These are phyloP conservation scores for Podaxis sp. DNA, from an alignment of 768 basidiomycete species.

Conservation along the genomic window DNA sequence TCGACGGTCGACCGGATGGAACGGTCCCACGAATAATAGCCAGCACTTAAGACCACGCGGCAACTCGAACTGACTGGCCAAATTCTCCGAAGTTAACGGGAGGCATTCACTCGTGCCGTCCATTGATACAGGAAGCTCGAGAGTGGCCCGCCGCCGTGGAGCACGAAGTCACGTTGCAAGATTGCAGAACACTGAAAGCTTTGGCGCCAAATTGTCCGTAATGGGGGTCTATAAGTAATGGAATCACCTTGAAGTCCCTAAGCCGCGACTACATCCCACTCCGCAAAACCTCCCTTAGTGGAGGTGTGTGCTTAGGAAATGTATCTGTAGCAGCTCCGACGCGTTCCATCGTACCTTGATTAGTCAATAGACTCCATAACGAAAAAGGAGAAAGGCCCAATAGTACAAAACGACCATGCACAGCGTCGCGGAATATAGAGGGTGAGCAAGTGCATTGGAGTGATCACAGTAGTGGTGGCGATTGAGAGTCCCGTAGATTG, in stretches of 20 bases:
- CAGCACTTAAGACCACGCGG: not conserved
- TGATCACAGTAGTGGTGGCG: slow-evolving; percentile 7
- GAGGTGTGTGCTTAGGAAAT: not conserved
- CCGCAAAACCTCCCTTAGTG: not conserved
- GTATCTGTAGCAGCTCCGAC: not conserved
- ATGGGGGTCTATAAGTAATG: not conserved
- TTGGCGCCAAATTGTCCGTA: slow-evolving; percentile 1
- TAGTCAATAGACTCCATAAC: not conserved
- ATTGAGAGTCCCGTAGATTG: not conserved
- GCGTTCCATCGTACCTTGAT: not conserved
- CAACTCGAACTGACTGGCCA: not conserved
- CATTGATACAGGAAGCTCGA: slow-evolving; percentile 1
- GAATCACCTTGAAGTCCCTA: slow-evolving; percentile 3
- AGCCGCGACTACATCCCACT: slow-evolving; percentile 5
- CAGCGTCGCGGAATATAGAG: not conserved
- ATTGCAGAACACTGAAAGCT: not conserved
- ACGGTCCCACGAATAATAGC: slow-evolving; percentile 1
- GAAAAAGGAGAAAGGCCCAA: not conserved
- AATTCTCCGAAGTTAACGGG: not conserved
- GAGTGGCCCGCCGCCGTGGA: slow-evolving; percentile 7
- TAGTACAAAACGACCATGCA: not conserved
- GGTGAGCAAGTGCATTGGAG: not conserved
- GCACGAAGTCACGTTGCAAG: not conserved
- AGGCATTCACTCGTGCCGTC: not conserved
- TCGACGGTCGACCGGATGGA: not conserved